These are phyloP conservation scores for Claviceps sp. DNA, from an alignment of 2,329 filamentous ascomycete genomes.

Conservation along the genomic window DNA sequence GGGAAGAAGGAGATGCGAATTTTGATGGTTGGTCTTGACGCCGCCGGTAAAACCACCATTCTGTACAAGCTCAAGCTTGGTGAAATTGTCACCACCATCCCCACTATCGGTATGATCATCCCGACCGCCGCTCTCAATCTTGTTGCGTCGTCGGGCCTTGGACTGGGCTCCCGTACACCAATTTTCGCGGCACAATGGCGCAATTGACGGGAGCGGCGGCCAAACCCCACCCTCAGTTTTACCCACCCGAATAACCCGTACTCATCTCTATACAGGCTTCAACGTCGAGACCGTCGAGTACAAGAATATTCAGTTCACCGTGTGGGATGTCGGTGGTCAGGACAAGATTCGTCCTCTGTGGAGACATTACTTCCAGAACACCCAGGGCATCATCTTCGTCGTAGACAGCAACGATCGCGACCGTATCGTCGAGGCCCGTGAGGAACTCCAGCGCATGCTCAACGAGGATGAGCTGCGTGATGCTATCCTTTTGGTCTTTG, in stretches of 20 bases:
- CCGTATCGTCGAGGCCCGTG: conserved; percentile 90
- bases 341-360: conserved; percentile 99
- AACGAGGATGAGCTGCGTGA: conserved; percentile 98
- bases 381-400: conserved; percentile 99
- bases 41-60: conserved; percentile 99
- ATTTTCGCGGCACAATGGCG: neutral
- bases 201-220: neutral
- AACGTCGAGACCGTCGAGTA: conserved; percentile 99
- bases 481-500: conserved; percentile 90
- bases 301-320: conserved; percentile 99
- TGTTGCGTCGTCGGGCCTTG: neutral
- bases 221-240: neutral
- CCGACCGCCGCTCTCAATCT: conserved; percentile 1
- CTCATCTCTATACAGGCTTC: conserved; percentile 51
- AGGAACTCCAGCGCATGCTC: conserved; percentile 95
- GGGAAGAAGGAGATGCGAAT: conserved; percentile 99
- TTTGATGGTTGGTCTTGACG: conserved; percentile 98
- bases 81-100: conserved; percentile 98
- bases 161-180: neutral
- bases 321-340: conserved; percentile 99
- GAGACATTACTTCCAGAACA: conserved; percentile 99
- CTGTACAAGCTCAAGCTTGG: conserved; percentile 99
- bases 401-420: conserved; percentile 98
- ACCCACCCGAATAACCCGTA: neutral
- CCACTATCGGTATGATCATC: conserved; percentile 69